Conservation (phyloP, 306 rosid genomes). For the Trichosanthes truncata region DNA sequence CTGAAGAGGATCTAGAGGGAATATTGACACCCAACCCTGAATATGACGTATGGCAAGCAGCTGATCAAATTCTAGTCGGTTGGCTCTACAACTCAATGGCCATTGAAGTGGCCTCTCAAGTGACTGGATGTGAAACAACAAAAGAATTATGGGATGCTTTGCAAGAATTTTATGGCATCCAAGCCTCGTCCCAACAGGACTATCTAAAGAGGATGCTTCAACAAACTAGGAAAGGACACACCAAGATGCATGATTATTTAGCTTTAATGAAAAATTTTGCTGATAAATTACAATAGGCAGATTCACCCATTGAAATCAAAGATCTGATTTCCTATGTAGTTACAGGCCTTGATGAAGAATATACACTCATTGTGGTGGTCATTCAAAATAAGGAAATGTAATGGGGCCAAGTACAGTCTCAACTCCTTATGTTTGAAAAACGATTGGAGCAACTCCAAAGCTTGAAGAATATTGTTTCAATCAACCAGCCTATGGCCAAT, state of each 20-base stretch:
- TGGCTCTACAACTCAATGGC: too few species aligned
- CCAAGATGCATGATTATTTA: not conserved
- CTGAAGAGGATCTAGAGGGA: too few species aligned
- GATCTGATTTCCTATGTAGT: not conserved
- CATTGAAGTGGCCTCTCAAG: too few species aligned
- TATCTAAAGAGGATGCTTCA: too few species aligned
- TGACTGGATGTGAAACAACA: too few species aligned
- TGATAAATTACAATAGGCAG: not conserved
- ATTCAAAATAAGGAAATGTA: not conserved
- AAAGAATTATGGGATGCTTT: too few species aligned
- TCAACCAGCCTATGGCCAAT: too few species aligned
- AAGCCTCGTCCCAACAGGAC: too few species aligned
- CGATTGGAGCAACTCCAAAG: not conserved
- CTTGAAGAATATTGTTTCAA: not conserved
- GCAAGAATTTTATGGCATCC: too few species aligned
- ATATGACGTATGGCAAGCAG: too few species aligned
- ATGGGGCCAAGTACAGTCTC: not conserved
- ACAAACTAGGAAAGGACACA: not conserved
- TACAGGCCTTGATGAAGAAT: not conserved
- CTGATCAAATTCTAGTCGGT: too few species aligned
- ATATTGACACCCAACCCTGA: too few species aligned
- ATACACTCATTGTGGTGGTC: not conserved
- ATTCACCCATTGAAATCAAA: not conserved
- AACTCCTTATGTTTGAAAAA: not conserved
- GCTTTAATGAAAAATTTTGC: not conserved